phyloP scores from a whole-genome alignment of 2,329 filamentous ascomycete species.

The Aphanocladium album region DNA sequence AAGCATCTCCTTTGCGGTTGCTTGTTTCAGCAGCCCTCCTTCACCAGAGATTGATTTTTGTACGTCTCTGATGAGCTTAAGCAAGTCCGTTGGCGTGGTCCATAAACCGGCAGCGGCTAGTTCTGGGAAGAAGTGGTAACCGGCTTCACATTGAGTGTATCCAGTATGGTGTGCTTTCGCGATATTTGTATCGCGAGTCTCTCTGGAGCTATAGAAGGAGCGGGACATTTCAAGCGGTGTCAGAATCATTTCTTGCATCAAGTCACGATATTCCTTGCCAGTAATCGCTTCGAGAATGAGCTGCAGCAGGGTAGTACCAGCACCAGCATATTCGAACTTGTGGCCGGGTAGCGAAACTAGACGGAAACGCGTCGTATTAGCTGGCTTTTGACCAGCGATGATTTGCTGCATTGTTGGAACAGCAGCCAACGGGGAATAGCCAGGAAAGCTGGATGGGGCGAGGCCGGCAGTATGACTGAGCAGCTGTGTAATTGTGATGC shows the following conservation, averaged over 20 bases:
- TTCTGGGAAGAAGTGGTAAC: conserved; percentile 14
- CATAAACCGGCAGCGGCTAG: conserved; percentile 17
- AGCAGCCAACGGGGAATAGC: conserved; percentile 7
- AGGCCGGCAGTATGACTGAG: conserved; percentile 18
- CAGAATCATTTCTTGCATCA: conserved; percentile 15
- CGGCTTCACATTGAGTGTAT: conserved; percentile 8
- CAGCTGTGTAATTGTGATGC: conserved; percentile 16
- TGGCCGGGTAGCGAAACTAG: conserved; percentile 13
- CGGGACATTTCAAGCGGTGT: conserved; percentile 15
- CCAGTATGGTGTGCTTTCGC: conserved; percentile 14
- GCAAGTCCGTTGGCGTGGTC: conserved; percentile 20
- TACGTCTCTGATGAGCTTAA: conserved; percentile 17
- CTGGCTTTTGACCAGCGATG: conserved; percentile 14
- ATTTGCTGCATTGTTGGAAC: conserved; percentile 13
- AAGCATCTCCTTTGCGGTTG: conserved; percentile 17
- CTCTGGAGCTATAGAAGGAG: conserved; percentile 12
- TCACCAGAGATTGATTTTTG: conserved; percentile 18
- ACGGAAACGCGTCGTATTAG: conserved; percentile 11
- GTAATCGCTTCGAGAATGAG: conserved; percentile 16
- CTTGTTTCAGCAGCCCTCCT: conserved; percentile 14
- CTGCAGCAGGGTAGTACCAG: conserved; percentile 16
- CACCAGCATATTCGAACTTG: conserved; percentile 14
- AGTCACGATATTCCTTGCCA: conserved; percentile 9
- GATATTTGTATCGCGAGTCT: conserved; percentile 11
- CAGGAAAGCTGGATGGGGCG: conserved; percentile 11